Evolutionary conservation across 2,329 filamentous ascomycete genomes (phyloP), one percentile per base, ranked within the genome.

Genomic region (Diplodia mutila): DNA sequence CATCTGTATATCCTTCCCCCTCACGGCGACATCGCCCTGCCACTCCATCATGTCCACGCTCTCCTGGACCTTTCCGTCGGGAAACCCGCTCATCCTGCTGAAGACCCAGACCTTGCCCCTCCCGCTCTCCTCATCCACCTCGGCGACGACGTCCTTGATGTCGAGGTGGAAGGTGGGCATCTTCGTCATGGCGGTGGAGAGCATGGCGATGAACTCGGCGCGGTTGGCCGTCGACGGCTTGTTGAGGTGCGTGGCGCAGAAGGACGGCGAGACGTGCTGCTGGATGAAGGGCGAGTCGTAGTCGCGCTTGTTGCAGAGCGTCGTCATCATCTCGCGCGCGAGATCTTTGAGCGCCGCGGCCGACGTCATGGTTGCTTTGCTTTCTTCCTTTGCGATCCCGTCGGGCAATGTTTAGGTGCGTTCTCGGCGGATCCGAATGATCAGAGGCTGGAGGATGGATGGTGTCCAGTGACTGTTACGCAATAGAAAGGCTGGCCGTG

Each of bases 41-140:
- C 57, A 61, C 23, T 61, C 57, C 57, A 61, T 49, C 57, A 61
- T 61, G n/a, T 61, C 57, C 39, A 61, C 57, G 12, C 57, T 49
- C 42, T 61, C 57, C 57, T 48, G 25, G 18, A 32, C 25, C n/a
- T 32, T 48, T 4, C 39, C 57, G 18, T 42, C 57, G 9, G 57
- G 57, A 1, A 61, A 61, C 3, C 57, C 57, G 18, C 37, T 61
- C 57, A 61, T 61, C 25, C 39, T n/a, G 18, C 57, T 61, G 25
- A 61, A 49, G 7, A 61, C 57, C 57, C 57, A 61, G 9, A 49
- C 57, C 42, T 61, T 61, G 0, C 37, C 57, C 18, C 16, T 48
- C 18, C 57, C 39, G 0, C 23, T 59, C 54, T 39, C 57, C n/a
- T 48, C 25, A 6, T 48, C 57, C 25, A 48, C 57, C 39, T 61